Evolutionary conservation across 1,284 basidiomycete species (phyloP), one percentile per base, ranked within the genome.

Genomic region (Ganoderma meredithae): DNA sequence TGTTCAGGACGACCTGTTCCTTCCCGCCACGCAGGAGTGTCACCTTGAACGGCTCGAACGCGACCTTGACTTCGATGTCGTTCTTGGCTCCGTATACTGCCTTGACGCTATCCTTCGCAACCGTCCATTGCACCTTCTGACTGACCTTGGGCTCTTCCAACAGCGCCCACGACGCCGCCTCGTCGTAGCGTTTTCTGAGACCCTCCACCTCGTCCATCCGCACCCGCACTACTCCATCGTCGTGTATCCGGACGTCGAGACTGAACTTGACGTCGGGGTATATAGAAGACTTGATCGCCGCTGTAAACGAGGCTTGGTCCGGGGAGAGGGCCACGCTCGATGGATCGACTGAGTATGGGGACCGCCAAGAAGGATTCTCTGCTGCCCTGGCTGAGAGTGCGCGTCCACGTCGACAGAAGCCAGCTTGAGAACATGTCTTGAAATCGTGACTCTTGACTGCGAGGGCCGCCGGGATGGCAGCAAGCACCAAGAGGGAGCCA

Each of bases 1-100:
- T 95, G 76, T 99, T 99, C 64, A 99, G 82, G 3, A 97, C 89
- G 65, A 99, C 86, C 76, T 98, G 93, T 67, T 93, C 91, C 74
- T 88, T 89, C 7, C 94, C 95, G 68, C 89, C 85, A 49, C 92
- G 87, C 59, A 88, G 82, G 72, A 97, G 84, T 3, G 87, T 86
- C 62, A 98, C 84, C 72, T 86, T 87, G 73, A 98, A 81, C 1
- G 96, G 96, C 49, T 87, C 83, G 77, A 92, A 94, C 60, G 85
- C 78, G 65, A 98, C 87, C 7, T 86, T 83, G 43, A 94, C 84
- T 76, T 93, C 89, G 65, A 91, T 81, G 62, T 89, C 86, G 40
- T 86, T 86, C 72, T 87, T 85, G 15, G 78, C 75, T 5, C 88
- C 89, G 71, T 89, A 90, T 36, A 81, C 78, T 1, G 88, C 90